Conservation (phyloP, 2,329 filamentous ascomycete genomes). For the Juglanconis sp. region DNA sequence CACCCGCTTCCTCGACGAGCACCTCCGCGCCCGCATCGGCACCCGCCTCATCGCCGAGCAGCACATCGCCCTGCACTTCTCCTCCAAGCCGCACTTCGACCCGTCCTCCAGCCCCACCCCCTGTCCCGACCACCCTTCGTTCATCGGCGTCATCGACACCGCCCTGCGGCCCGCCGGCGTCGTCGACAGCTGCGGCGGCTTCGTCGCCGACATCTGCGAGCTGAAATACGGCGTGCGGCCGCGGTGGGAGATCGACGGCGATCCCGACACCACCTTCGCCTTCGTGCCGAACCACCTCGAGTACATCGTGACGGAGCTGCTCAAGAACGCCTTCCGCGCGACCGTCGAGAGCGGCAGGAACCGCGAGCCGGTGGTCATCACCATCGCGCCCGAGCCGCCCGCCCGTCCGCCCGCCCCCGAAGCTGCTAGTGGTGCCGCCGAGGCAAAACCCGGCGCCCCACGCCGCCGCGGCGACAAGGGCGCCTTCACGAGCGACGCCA, state of each 20-base stretch:
- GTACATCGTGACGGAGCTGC: slow-evolving; percentile 92
- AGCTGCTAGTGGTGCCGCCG: slow-evolving; percentile 7
- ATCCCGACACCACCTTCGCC: slow-evolving; percentile 83
- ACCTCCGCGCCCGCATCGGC: slow-evolving; percentile 89
- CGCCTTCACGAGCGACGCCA: slow-evolving; percentile 43
- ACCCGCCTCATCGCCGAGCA: slow-evolving; percentile 94
- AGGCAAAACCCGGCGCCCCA: too few relatives aligned
- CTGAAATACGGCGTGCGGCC: slow-evolving; percentile 90
- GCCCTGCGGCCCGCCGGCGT: slow-evolving; percentile 77
- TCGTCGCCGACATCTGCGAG: slow-evolving; percentile 95
- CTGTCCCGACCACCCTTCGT: slow-evolving; percentile 57
- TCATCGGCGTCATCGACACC: slow-evolving; percentile 95
- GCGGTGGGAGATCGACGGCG: slow-evolving; percentile 74
- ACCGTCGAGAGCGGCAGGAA: slow-evolving; percentile 82
- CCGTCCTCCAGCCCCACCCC: slow-evolving; percentile 47
- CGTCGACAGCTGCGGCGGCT: slow-evolving; percentile 79
- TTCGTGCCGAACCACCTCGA: slow-evolving; percentile 95
- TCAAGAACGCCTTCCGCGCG: slow-evolving; percentile 95
- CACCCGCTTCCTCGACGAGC: slow-evolving; percentile 89
- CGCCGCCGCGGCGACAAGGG: slow-evolving; percentile 31
- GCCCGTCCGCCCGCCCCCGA: slow-evolving; percentile 22
- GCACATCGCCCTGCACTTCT: slow-evolving; percentile 84
- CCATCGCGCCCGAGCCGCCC: slow-evolving; percentile 71
- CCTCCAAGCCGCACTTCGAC: slow-evolving; percentile 66
- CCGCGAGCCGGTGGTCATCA: slow-evolving; percentile 82